Evolutionary conservation across 1,284 basidiomycete species (phyloP).

Genomic region (Pseudozyma tsukubaensis): DNA sequence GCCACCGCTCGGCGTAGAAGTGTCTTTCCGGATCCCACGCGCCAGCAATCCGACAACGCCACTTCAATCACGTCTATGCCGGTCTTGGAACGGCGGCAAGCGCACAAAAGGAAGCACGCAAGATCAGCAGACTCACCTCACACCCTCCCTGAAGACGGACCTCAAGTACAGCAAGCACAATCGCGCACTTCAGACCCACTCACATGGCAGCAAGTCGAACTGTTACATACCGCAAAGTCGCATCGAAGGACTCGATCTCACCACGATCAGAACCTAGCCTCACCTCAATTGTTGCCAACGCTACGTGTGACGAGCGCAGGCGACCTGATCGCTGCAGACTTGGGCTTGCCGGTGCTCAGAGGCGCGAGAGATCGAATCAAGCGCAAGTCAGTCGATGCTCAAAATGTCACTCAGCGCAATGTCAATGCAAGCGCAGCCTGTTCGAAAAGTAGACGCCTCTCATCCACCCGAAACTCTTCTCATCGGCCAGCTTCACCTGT

Average conservation of each 20-base stretch:
- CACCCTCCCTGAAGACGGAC: neutral
- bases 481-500: neutral
- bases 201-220: constrained; percentile 25
- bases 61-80: neutral
- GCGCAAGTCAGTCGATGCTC: no score
- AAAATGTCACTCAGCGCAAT: neutral
- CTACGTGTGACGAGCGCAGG: constrained; percentile 17
- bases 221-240: neutral
- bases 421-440: no score
- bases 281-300: constrained; percentile 1
- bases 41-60: no score
- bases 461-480: neutral
- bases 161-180: neutral
- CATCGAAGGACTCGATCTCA: constrained; percentile 6
- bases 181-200: neutral
- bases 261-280: neutral
- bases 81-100: neutral
- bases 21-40: no score
- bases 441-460: neutral
- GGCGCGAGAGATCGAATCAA: no score
- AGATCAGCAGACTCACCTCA: neutral
- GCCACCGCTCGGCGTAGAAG: constrained; percentile 8
- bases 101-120: neutral
- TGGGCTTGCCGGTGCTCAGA: no score
- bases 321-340: constrained; percentile 3